Conservation (phyloP, 1,139 yeast genomes). For the Lodderomyces oxycetoniae region DNA sequence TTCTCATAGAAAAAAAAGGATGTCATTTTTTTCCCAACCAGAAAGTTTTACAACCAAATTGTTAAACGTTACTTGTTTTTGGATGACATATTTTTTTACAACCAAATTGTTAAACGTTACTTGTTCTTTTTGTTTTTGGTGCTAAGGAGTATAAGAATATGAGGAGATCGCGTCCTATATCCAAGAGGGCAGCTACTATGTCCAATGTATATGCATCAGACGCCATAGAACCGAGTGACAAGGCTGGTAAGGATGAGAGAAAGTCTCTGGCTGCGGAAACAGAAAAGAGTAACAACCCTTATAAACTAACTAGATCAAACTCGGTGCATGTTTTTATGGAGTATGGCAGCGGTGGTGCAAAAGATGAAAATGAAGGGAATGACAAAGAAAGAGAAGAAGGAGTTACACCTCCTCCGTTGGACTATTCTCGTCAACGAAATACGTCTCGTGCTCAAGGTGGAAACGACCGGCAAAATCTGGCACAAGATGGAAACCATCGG, state of each 20-base stretch:
- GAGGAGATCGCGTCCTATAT: background rate
- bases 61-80: background rate
- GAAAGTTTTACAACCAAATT: constrained; percentile 5
- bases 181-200: constrained; percentile 3
- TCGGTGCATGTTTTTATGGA: constrained; percentile 13
- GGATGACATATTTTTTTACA: constrained; percentile 1
- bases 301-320: constrained; percentile 12
- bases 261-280: constrained; percentile 6
- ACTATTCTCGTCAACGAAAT: too few species aligned
- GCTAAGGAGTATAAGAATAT: background rate
- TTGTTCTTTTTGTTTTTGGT: background rate
- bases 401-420: too few species aligned
- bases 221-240: background rate
- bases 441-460: too few species aligned
- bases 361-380: too few species aligned
- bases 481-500: background rate
- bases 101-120: constrained; percentile 2
- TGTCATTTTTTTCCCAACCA: background rate
- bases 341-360: constrained; percentile 7
- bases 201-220: background rate
- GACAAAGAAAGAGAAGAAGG: too few species aligned
- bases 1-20: constrained; percentile 1
- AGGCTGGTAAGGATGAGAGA: constrained; percentile 6
- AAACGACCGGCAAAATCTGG: background rate
- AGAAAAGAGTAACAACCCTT: constrained; percentile 5